phyloP scores from a whole-genome alignment of 106 monocot species.

The Agapanthus africanus region DNA sequence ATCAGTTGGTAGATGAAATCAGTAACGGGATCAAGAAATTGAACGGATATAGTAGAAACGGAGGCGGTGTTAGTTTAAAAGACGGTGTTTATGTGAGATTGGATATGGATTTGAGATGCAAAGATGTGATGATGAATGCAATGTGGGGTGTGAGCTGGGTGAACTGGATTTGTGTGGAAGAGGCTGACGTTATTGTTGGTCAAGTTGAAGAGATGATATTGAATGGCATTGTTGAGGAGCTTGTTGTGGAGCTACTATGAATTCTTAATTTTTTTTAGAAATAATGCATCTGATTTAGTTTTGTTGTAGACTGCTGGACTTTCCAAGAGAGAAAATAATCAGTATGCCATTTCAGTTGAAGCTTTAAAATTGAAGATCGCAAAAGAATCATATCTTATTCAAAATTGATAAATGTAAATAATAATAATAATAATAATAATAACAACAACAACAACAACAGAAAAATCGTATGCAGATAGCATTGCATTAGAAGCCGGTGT shows the following conservation, averaged over 20 bases:
- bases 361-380: too few relatives aligned
- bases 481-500: too few relatives aligned
- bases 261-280: too few relatives aligned
- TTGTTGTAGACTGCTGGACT: too few relatives aligned
- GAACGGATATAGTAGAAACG: conserved; percentile 7
- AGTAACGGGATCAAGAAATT: conserved; percentile 28
- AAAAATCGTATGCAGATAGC: too few relatives aligned
- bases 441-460: too few relatives aligned
- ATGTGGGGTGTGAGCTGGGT: conserved; percentile 61
- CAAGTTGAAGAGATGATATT: conserved; percentile 31
- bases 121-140: conserved; percentile 20
- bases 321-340: too few relatives aligned
- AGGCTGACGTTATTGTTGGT: conserved; percentile 27
- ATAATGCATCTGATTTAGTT: too few relatives aligned
- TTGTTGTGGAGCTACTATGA: conserved; percentile 26
- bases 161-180: conserved; percentile 39
- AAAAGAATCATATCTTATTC: too few relatives aligned
- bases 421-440: too few relatives aligned
- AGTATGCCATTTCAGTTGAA: too few relatives aligned
- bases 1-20: conserved; percentile 32
- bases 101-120: conserved; percentile 53
- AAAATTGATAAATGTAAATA: too few relatives aligned
- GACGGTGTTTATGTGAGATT: conserved; percentile 30
- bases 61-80: conserved; percentile 6
- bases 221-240: conserved; percentile 36